Percentiles rank a stretch among this genome's conserved stretches.
Evolutionary conservation across 805 yeast genomes (phyloP).

Genomic region (Cyberlindnera misumaiensis): DNA sequence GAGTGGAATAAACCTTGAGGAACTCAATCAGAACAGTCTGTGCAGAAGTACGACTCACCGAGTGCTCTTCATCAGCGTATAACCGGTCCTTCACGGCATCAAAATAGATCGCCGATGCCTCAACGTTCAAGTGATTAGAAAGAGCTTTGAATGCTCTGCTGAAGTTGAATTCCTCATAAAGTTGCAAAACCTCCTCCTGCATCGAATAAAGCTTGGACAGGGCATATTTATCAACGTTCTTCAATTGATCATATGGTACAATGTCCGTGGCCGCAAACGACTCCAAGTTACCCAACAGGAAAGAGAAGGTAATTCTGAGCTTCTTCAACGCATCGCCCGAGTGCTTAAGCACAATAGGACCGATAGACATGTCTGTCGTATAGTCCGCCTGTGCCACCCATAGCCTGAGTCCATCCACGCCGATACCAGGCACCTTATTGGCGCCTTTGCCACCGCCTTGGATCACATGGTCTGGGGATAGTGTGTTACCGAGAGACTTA

Average conservation of each 20-base stretch:
- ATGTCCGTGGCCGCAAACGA: conserved; percentile 28
- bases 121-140: conserved; percentile 65
- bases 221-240: conserved; percentile 53
- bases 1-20: conserved; percentile 52
- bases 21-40: conserved; percentile 63
- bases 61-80: conserved; percentile 55
- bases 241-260: conserved; percentile 34
- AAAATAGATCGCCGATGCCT: conserved; percentile 78
- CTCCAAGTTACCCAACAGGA: conserved; percentile 69
- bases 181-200: conserved; percentile 31
- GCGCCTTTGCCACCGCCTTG: conserved; percentile 37
- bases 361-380: conserved; percentile 70
- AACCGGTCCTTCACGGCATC: conserved; percentile 80
- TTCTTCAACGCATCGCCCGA: conserved; percentile 80
- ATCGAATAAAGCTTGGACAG: conserved; percentile 48
- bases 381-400: conserved; percentile 90
- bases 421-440: conserved; percentile 51
- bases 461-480: conserved; percentile 62
- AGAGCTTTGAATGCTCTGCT: conserved; percentile 61
- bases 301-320: conserved; percentile 73
- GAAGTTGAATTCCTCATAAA: conserved; percentile 57
- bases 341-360: conserved; percentile 63
- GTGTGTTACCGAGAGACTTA: conserved; percentile 80
- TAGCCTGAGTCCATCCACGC: conserved; percentile 84
- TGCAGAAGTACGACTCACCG: conserved; percentile 44